Conservation (phyloP, 2,329 filamentous ascomycete genomes). For the Phoma sp. region DNA sequence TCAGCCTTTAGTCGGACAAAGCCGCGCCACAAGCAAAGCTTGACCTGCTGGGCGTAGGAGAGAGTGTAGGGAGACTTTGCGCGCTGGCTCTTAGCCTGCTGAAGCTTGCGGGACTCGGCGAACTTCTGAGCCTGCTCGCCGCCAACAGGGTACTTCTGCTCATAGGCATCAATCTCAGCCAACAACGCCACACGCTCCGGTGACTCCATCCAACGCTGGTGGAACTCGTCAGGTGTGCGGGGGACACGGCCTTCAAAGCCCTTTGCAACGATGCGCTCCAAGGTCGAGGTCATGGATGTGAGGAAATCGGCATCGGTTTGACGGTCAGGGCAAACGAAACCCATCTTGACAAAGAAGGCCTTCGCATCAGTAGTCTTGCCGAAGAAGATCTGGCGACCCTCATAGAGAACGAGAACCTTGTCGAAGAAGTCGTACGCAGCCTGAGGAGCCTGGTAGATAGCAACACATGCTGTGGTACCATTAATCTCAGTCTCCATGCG, state of each 20-base stretch:
- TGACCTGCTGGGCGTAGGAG: conserved; percentile 76
- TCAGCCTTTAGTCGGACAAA: conserved; percentile 80
- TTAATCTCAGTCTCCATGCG: conserved; percentile 73
- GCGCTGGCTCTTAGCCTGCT: conserved; percentile 61
- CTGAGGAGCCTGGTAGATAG: conserved; percentile 77
- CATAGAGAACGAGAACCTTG: conserved; percentile 72
- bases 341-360: conserved; percentile 73
- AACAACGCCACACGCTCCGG: conserved; percentile 55
- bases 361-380: conserved; percentile 70
- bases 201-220: conserved; percentile 62
- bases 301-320: conserved; percentile 80
- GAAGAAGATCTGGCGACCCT: conserved; percentile 76
- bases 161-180: conserved; percentile 55
- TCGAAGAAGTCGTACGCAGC: conserved; percentile 74
- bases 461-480: conserved; percentile 70
- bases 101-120: conserved; percentile 54
- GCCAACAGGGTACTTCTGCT: conserved; percentile 54
- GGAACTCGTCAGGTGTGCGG: conserved; percentile 60
- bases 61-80: conserved; percentile 82
- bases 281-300: conserved; percentile 71
- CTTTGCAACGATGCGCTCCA: conserved; percentile 55
- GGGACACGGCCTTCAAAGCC: conserved; percentile 57
- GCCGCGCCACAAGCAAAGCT: conserved; percentile 81
- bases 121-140: conserved; percentile 56
- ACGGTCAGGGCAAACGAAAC: conserved; percentile 74